phyloP scores from a whole-genome alignment of 78 protist genomes.

The Isochrysis galbana region DNA sequence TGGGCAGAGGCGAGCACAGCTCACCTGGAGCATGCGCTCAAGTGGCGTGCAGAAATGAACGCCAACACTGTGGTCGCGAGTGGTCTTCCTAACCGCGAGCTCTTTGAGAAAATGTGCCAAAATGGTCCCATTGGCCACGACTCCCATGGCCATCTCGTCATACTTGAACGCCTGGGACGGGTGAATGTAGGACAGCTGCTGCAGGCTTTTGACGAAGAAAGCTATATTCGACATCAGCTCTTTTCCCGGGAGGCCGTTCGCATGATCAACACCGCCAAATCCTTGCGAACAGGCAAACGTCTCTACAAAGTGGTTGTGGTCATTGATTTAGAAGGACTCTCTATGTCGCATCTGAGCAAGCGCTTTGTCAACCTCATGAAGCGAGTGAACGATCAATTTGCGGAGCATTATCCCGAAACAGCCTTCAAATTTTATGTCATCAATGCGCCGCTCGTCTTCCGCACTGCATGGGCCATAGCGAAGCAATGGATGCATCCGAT shows the following conservation, averaged over 20 bases:
- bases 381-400: neutral
- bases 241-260: neutral
- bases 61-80: neutral
- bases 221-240: neutral
- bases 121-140: neutral
- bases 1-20: neutral
- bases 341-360: neutral
- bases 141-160: neutral
- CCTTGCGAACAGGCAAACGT: neutral
- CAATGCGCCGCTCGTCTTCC: neutral
- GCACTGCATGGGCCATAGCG: neutral
- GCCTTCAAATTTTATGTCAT: neutral
- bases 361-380: neutral
- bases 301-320: neutral
- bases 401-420: neutral
- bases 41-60: neutral
- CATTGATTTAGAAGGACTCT: neutral
- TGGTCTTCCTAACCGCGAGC: neutral
- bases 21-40: neutral
- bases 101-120: neutral
- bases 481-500: neutral
- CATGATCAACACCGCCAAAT: neutral
- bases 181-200: neutral
- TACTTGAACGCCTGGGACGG: neutral
- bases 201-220: neutral